Percentiles rank a stretch among this genome's conserved stretches.
Conservation (phyloP, 305 asterid species). For the Fraxinus dipetala region DNA sequence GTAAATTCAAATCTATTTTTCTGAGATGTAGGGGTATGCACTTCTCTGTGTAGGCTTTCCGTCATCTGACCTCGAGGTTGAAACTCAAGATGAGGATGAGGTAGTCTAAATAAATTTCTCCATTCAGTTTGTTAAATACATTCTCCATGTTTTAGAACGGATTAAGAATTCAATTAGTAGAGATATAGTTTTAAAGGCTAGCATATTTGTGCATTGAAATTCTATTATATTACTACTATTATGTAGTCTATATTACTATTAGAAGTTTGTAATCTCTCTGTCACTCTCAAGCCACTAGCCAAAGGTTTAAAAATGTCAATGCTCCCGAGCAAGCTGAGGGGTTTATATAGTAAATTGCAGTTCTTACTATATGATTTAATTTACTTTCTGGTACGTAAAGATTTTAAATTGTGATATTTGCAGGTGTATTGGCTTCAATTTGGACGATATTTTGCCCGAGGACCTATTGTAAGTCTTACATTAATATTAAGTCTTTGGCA, state of each 20-base stretch:
- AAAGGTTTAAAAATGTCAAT: neutral
- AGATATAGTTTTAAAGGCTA: neutral
- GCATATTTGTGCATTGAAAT: neutral
- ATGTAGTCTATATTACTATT: neutral
- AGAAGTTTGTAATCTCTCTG: neutral
- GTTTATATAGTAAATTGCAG: neutral
- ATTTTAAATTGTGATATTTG: slow-evolving; percentile 28
- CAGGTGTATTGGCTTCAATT: slow-evolving; percentile 98
- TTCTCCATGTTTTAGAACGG: neutral
- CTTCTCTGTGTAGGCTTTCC: slow-evolving; percentile 97
- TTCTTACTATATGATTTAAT: neutral
- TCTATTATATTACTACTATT: neutral
- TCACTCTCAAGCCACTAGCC: neutral
- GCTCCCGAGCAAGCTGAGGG: neutral
- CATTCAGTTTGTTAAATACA: neutral
- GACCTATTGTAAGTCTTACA: slow-evolving; percentile 68
- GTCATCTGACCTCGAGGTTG: slow-evolving; percentile 89
- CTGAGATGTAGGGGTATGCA: slow-evolving; percentile 82
- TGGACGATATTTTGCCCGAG: slow-evolving; percentile 97
- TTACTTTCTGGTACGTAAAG: neutral
- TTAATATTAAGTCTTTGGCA: neutral
- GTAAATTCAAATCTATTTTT: slow-evolving; percentile 10
- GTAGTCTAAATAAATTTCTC: slow-evolving; percentile 31
- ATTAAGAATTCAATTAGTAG: neutral
- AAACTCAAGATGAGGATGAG: slow-evolving; percentile 99